Conservation (phyloP, 352 stramenopile species). For the Labyrinthula sp. region DNA sequence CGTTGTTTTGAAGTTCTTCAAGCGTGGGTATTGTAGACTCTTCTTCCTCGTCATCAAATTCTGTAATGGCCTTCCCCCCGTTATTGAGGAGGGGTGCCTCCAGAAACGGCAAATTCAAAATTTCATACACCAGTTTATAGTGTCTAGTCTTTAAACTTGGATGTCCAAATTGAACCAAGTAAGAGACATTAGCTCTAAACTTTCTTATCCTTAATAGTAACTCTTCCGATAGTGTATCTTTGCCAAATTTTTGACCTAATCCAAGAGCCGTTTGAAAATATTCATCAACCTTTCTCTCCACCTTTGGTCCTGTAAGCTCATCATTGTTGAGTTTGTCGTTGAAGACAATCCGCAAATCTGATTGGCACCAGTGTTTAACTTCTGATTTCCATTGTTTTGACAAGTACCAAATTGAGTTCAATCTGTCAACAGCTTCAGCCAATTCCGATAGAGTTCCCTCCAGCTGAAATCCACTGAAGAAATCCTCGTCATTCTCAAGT, state of each 20-base stretch:
- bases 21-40: slow-evolving; percentile 18
- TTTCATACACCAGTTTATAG: slow-evolving; percentile 23
- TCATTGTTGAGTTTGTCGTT: slow-evolving; percentile 26
- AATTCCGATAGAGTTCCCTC: no score
- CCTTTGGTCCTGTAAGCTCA: slow-evolving; percentile 12
- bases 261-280: slow-evolving; percentile 20
- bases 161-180: slow-evolving; percentile 18
- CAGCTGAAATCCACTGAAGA: no score
- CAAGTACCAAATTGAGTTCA: slow-evolving; percentile 22
- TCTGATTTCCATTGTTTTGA: slow-evolving; percentile 14
- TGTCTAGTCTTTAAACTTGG: slow-evolving; percentile 9
- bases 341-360: slow-evolving; percentile 17
- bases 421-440: no score
- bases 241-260: slow-evolving; percentile 20
- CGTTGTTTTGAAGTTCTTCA: slow-evolving; percentile 4
- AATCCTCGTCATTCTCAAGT: no score
- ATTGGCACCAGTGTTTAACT: slow-evolving; percentile 10
- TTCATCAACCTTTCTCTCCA: slow-evolving; percentile 21
- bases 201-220: slow-evolving; percentile 3
- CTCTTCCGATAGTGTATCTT: slow-evolving; percentile 13
- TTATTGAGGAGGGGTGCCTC: slow-evolving; percentile 5
- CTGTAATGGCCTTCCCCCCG: background rate
- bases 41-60: slow-evolving; percentile 14
- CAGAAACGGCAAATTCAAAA: slow-evolving; percentile 16
- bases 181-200: slow-evolving; percentile 7